A percentile compares a stretch with the other conserved stretches of the same genome.
These are phyloP conservation scores for Colletotrichum tanaceti DNA, from an alignment of 2,329 filamentous ascomycete species.

Conservation along the genomic window DNA sequence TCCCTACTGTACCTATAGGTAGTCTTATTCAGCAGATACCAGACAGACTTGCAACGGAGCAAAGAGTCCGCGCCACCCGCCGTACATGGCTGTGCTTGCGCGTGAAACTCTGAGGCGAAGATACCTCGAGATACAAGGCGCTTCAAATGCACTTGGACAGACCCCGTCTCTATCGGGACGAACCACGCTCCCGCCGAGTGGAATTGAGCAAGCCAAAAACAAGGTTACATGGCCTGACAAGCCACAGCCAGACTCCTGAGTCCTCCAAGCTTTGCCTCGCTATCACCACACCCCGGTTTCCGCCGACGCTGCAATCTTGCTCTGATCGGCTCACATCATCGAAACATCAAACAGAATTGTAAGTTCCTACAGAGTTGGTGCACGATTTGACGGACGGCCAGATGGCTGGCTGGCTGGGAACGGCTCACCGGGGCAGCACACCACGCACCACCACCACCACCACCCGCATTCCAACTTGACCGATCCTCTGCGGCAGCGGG, in stretches of 20 bases:
- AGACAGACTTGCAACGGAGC: slow-evolving; percentile 11
- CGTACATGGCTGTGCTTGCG: background rate
- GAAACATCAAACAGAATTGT: background rate
- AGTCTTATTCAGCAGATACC: background rate
- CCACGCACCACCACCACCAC: background rate
- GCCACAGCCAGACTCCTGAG: no score
- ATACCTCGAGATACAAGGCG: slow-evolving; percentile 14
- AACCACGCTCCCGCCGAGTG: slow-evolving; percentile 27
- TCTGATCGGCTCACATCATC: background rate
- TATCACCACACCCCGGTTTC: slow-evolving; percentile 9
- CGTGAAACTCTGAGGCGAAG: slow-evolving; percentile 35
- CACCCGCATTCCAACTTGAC: background rate
- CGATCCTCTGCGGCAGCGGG: slow-evolving; percentile 23
- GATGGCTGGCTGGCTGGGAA: background rate
- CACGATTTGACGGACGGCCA: background rate
- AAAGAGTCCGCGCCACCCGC: slow-evolving; percentile 21
- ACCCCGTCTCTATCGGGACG: slow-evolving; percentile 19
- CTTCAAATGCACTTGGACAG: background rate
- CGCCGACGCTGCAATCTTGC: background rate
- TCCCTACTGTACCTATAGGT: no score
- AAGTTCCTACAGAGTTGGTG: no score
- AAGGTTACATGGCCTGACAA: background rate
- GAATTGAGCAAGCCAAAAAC: background rate
- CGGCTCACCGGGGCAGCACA: slow-evolving; percentile 1
- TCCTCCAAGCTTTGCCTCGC: background rate